Evolutionary conservation across 306 rosid species (phyloP).

Genomic region (Sicyos edulis): DNA sequence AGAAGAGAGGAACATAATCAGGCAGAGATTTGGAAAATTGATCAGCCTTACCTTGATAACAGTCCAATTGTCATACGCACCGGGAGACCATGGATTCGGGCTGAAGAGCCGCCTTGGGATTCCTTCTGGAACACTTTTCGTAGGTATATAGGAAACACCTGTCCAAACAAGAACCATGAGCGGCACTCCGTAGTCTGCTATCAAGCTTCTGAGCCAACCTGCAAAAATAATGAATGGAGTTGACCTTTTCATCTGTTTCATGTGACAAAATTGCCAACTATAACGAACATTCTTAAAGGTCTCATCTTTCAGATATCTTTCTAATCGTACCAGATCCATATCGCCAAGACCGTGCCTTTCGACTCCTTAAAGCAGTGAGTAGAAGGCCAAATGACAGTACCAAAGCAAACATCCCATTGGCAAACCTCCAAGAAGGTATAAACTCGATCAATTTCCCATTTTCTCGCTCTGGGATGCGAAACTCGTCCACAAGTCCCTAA

Average conservation of each 20-base stretch:
- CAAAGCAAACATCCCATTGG: constrained; percentile 97
- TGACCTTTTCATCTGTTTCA: not conserved
- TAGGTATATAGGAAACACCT: constrained; percentile 76
- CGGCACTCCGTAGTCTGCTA: constrained; percentile 97
- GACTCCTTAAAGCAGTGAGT: constrained; percentile 68
- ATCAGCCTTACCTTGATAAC: constrained; percentile 61
- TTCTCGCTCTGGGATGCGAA: constrained; percentile 61
- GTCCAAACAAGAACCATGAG: constrained; percentile 97
- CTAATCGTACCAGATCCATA: constrained; percentile 72
- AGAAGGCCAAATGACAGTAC: constrained; percentile 98
- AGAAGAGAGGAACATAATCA: not conserved
- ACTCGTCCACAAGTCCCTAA: constrained; percentile 88
- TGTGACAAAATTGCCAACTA: not conserved
- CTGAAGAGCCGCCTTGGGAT: constrained; percentile 90
- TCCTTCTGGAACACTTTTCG: constrained; percentile 63
- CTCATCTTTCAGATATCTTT: too few relatives aligned
- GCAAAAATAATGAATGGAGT: constrained; percentile 17
- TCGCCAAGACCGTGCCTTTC: constrained; percentile 98
- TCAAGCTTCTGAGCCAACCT: constrained; percentile 82
- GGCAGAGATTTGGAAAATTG: constrained; percentile 7
- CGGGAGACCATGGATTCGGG: constrained; percentile 98
- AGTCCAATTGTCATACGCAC: constrained; percentile 96
- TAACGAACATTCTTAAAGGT: not conserved
- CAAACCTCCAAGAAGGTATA: constrained; percentile 83
- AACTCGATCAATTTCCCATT: constrained; percentile 40